These are phyloP conservation scores for Candida coquimbonensis DNA, from an alignment of 805 yeast species.

Conservation along the genomic window DNA sequence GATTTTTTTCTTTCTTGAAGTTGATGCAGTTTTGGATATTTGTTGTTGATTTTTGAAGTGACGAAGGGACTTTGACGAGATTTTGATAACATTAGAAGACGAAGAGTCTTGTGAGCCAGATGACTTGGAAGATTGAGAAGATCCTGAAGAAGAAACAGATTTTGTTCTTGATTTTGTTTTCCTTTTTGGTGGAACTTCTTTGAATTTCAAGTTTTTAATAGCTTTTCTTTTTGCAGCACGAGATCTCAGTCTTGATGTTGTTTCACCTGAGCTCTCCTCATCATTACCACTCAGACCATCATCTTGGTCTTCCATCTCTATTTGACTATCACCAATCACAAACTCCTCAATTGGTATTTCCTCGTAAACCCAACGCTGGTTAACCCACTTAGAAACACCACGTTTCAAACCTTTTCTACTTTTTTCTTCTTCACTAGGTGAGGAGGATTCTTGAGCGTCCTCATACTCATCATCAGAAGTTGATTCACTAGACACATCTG, in stretches of 20 bases:
- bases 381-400: conserved; percentile 5
- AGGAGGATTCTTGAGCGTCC: no score
- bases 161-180: background rate
- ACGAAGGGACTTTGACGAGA: no score
- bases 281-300: background rate
- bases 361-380: conserved; percentile 4
- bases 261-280: no score
- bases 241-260: background rate
- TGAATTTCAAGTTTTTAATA: background rate
- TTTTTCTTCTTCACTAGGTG: no score
- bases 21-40: background rate
- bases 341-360: background rate
- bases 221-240: no score
- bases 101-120: background rate
- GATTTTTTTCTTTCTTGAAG: background rate
- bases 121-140: background rate
- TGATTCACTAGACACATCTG: no score
- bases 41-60: no score
- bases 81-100: background rate
- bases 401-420: background rate
- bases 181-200: background rate
- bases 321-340: background rate
- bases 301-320: background rate
- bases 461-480: no score
- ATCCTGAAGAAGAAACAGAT: background rate